Percentiles rank a stretch among this genome's conserved stretches.
Conservation (phyloP, 805 yeast species). For the Wickerhamiella occidentalis region DNA sequence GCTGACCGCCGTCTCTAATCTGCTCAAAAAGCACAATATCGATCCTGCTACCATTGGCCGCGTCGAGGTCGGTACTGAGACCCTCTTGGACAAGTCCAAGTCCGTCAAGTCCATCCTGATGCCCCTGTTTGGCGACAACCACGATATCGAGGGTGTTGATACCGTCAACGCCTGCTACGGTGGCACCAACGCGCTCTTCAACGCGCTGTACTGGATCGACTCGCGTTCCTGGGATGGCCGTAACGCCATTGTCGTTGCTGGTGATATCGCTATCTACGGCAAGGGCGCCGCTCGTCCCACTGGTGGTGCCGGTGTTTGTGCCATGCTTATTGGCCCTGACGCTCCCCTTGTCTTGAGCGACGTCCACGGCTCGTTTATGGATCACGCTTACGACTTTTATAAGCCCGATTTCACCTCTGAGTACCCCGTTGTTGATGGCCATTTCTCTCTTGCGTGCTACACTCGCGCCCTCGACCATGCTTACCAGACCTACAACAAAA, state of each 20-base stretch:
- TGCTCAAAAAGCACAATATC: constrained; percentile 68
- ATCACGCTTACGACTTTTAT: constrained; percentile 92
- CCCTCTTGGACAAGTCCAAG: constrained; percentile 91
- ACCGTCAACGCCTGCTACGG: constrained; percentile 97
- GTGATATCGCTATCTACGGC: constrained; percentile 95
- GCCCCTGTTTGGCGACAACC: constrained; percentile 82
- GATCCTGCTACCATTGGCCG: constrained; percentile 79
- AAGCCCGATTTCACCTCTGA: constrained; percentile 95
- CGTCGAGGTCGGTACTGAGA: constrained; percentile 97
- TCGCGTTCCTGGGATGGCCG: constrained; percentile 97
- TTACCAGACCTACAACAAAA: constrained; percentile 63
- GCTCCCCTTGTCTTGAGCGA: constrained; percentile 91
- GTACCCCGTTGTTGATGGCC: constrained; percentile 96
- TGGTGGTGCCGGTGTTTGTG: constrained; percentile 98
- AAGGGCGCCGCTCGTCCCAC: constrained; percentile 98
- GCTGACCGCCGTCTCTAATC: constrained; percentile 72
- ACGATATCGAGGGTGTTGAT: constrained; percentile 91
- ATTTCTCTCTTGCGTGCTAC: constrained; percentile 86
- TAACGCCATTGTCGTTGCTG: constrained; percentile 91
- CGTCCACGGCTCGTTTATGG: constrained; percentile 85
- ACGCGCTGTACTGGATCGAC: constrained; percentile 91
- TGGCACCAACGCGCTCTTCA: constrained; percentile 90
- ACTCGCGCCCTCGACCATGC: constrained; percentile 84
- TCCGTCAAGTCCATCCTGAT: constrained; percentile 90
- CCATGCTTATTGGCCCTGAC: constrained; percentile 89